phyloP scores from a whole-genome alignment of 2,329 filamentous ascomycete genomes.

The Pseudocercospora ulei region DNA sequence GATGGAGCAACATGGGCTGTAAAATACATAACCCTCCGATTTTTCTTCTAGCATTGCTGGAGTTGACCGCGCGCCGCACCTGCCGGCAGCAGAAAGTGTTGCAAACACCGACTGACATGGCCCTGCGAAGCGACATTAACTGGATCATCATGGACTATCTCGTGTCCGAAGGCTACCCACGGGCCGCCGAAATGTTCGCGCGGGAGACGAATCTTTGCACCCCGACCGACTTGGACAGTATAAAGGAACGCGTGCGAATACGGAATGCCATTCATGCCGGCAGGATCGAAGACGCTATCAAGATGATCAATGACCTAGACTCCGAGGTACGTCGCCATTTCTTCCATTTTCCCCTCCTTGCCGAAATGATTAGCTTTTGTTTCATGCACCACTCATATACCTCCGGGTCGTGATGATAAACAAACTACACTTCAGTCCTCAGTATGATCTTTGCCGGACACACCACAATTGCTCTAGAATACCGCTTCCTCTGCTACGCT shows the following conservation, averaged over 20 bases:
- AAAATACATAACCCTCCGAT: slow-evolving; percentile 5
- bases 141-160: slow-evolving; percentile 92
- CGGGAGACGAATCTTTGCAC: slow-evolving; percentile 80
- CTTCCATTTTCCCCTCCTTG: slow-evolving; percentile 15
- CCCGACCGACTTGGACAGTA: slow-evolving; percentile 57
- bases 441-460: slow-evolving; percentile 56
- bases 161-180: slow-evolving; percentile 87
- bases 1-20: slow-evolving; percentile 35
- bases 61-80: slow-evolving; percentile 6
- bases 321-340: slow-evolving; percentile 62
- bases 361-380: slow-evolving; percentile 87
- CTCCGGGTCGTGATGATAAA: slow-evolving; percentile 79
- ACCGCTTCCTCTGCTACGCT: slow-evolving; percentile 12
- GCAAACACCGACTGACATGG: slow-evolving; percentile 19
- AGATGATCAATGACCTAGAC: slow-evolving; percentile 78
- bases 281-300: slow-evolving; percentile 74
- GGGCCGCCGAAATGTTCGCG: slow-evolving; percentile 85
- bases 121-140: slow-evolving; percentile 70
- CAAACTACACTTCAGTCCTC: slow-evolving; percentile 68
- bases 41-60: slow-evolving; percentile 3
- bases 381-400: slow-evolving; percentile 99
- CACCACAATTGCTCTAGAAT: slow-evolving; percentile 5
- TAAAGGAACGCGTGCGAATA: slow-evolving; percentile 71
- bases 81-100: not conserved
- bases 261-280: slow-evolving; percentile 76